Evolutionary conservation across 257 asterid genomes (phyloP), one percentile per base, ranked within the genome.

Genomic region (Ajuga chamaepitys): DNA sequence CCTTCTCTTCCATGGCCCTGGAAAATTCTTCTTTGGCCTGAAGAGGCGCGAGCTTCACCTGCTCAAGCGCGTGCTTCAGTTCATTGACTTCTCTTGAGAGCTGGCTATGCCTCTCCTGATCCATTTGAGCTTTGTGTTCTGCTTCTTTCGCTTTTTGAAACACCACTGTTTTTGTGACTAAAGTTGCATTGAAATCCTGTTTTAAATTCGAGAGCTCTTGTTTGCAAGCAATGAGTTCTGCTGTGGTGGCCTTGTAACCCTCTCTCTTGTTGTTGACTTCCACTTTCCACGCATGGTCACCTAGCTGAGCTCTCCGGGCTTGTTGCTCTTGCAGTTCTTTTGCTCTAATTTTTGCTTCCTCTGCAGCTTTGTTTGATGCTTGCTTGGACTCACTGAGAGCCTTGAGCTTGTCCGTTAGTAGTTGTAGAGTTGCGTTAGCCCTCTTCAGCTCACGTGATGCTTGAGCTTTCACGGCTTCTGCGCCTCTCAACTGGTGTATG

Each of bases 351-450:
- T 78, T 87, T 0, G 95, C 86, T 0, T 72, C 77, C 17, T 87
- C 89, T 0, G 85, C 69, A 0, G 83, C 85, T 63, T 63, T 72
- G 47, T 84, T 80, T 3, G 97, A 88, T 13, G 83, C 74, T 54
- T 77, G 91, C 71, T 92, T 92, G 22, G 95, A 81, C 50, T 77
- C 80, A 13, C 83, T 73, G 18, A 85, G 80, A 24, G 68, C 64
- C 58, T 85, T 83, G 1, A 92, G 91, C 87, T 85, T 87, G 74
- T 64, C 64, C 0, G 95, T 86, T 28, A 89, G 95, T 16, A 80
- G 83, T 53, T 83, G 81, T 4, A 88, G 66, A 2, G 97, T 88
- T 48, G 68, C 62, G 7, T 86, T 83, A 20, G 97, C 92, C 68
- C 74, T 73, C 8, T 79, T 82, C 16, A 87, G 88, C 20, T 93